A percentile compares a stretch with the other conserved stretches of the same genome.
Evolutionary conservation across 2,329 filamentous ascomycete species (phyloP).

Genomic region (Aschersonia sp.): DNA sequence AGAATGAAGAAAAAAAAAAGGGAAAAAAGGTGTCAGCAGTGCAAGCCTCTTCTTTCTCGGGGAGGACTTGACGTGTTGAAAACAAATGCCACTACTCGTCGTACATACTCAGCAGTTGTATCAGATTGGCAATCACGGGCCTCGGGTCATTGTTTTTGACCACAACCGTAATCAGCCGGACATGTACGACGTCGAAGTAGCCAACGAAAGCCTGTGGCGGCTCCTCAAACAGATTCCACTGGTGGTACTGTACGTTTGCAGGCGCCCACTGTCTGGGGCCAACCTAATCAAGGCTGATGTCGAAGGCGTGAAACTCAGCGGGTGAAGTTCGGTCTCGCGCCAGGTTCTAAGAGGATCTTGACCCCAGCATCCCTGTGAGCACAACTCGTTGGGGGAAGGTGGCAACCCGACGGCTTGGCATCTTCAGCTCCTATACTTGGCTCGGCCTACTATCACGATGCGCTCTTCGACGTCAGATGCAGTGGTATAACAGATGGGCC

Average conservation of each 20-base stretch:
- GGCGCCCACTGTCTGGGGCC: conserved; percentile 1
- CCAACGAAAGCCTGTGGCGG: conserved; percentile 1
- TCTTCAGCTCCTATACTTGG: no score
- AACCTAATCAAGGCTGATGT: conserved; percentile 2
- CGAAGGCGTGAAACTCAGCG: conserved; percentile 2
- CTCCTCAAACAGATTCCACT: conserved; percentile 2
- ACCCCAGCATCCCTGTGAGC: no score
- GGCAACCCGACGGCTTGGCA: no score
- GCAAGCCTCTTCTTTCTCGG: no score
- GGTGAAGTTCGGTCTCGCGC: background rate
- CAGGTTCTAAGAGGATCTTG: background rate
- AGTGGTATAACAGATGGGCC: no score
- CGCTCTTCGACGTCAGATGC: no score
- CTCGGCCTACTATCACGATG: no score
- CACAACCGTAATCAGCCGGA: conserved; percentile 3
- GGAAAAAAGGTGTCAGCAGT: no score
- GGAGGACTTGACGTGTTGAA: no score
- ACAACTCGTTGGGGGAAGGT: no score
- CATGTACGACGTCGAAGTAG: conserved; percentile 3
- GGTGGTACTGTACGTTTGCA: conserved; percentile 1
- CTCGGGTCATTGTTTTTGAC: conserved; percentile 1
- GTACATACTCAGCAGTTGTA: conserved; percentile 1
- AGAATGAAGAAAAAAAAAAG: no score
- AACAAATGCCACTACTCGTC: no score
- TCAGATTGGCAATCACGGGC: conserved; percentile 2